A percentile compares a stretch with the other conserved stretches of the same genome.
Evolutionary conservation across 768 basidiomycete genomes (phyloP).

Genomic region (Cyclocybe cylindracea): DNA sequence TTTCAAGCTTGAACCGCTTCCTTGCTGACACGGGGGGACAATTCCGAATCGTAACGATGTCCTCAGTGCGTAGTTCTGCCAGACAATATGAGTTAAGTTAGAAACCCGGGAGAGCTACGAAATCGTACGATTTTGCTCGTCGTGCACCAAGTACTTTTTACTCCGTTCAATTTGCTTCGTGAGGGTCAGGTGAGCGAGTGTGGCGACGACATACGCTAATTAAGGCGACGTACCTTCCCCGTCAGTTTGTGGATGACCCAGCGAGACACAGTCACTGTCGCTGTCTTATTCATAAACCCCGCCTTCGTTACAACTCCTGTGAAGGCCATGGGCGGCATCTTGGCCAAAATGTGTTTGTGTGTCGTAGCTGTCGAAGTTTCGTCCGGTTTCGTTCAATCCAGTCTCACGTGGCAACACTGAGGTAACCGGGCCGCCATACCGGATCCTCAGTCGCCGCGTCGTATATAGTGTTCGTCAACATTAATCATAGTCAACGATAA

Average conservation of each 20-base stretch:
- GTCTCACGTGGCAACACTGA: background rate
- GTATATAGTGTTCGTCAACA: too few relatives aligned
- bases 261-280: slow-evolving; percentile 79
- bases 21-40: slow-evolving; percentile 79
- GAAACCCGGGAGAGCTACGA: background rate
- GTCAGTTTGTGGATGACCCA: slow-evolving; percentile 72
- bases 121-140: slow-evolving; percentile 66
- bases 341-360: slow-evolving; percentile 5
- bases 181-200: background rate
- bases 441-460: too few relatives aligned
- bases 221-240: slow-evolving; percentile 59
- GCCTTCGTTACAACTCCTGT: slow-evolving; percentile 77
- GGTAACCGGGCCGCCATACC: background rate
- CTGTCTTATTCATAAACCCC: slow-evolving; percentile 84
- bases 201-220: background rate
- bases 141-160: slow-evolving; percentile 80
- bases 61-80: slow-evolving; percentile 64
- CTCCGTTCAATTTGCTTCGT: slow-evolving; percentile 68
- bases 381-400: too few relatives aligned
- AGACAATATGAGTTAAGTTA: slow-evolving; percentile 5
- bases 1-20: slow-evolving; percentile 76
- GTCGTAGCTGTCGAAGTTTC: background rate
- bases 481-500: too few relatives aligned
- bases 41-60: slow-evolving; percentile 77
- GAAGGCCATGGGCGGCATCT: slow-evolving; percentile 80